Percentiles rank a stretch among this genome's conserved stretches.
phyloP scores from a whole-genome alignment of 2,329 filamentous ascomycete species.

The Trichophyton schoenleinii region DNA sequence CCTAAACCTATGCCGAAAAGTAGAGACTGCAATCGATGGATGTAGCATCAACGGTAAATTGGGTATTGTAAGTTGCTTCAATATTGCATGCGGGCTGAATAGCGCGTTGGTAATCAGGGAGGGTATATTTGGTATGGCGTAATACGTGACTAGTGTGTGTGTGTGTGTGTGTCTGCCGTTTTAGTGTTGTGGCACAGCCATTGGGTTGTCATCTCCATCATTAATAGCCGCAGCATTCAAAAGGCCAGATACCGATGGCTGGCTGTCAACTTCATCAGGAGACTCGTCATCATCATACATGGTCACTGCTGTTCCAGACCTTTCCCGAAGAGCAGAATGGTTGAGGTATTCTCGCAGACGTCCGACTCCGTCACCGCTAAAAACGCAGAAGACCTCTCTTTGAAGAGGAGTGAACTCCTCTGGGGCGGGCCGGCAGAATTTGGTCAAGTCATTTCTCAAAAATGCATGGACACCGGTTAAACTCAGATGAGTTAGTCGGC shows the following conservation, averaged over 20 bases:
- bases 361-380: conserved; percentile 73
- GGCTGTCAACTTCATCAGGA: conserved; percentile 21
- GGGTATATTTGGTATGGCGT: background rate
- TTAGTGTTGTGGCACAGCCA: conserved; percentile 7
- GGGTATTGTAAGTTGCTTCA: background rate
- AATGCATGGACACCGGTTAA: conserved; percentile 90
- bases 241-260: conserved; percentile 24
- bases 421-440: conserved; percentile 77
- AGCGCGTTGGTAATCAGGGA: background rate
- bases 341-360: conserved; percentile 70
- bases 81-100: background rate
- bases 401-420: conserved; percentile 90
- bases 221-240: conserved; percentile 32
- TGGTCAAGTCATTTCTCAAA: conserved; percentile 67
- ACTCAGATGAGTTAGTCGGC: conserved; percentile 82
- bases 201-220: conserved; percentile 27
- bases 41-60: background rate
- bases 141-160: background rate
- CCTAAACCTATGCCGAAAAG: background rate
- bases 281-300: conserved; percentile 36
- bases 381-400: conserved; percentile 91
- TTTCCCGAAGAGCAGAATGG: conserved; percentile 23
- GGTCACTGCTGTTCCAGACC: conserved; percentile 31
- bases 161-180: background rate
- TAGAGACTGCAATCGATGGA: background rate